A percentile compares a stretch with the other conserved stretches of the same genome.
Evolutionary conservation across 1,284 basidiomycete species (phyloP).

Genomic region (Cutaneotrichosporon cyanovorans): DNA sequence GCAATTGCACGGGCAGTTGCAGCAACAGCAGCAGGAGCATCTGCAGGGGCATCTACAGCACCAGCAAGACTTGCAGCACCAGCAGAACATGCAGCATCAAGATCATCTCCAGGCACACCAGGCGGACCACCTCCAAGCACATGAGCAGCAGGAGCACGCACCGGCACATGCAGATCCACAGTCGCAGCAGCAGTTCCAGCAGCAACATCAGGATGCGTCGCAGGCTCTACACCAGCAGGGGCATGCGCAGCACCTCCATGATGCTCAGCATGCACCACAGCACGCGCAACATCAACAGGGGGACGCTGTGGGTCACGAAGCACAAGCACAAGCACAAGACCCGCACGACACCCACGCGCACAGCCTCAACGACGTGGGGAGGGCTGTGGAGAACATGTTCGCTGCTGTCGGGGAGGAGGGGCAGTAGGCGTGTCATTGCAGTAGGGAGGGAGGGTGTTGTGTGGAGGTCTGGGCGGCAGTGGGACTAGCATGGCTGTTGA

Average conservation of each 20-base stretch:
- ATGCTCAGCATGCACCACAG: too few relatives aligned
- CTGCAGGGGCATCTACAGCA: not conserved
- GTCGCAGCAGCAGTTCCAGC: too few relatives aligned
- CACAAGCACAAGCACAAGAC: not conserved
- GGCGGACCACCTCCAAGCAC: too few relatives aligned
- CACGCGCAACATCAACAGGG: too few relatives aligned
- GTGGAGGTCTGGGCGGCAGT: not conserved
- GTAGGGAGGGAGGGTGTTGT: not conserved
- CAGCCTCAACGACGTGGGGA: constrained; percentile 9
- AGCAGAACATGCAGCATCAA: not conserved
- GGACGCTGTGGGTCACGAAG: not conserved
- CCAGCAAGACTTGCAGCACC: not conserved
- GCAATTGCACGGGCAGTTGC: too few relatives aligned
- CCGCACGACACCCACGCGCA: constrained; percentile 5
- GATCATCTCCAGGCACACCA: not conserved
- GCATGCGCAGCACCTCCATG: too few relatives aligned
- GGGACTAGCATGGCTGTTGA: too few relatives aligned
- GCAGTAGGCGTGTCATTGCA: too few relatives aligned
- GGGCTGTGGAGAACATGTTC: constrained; percentile 17
- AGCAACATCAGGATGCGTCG: too few relatives aligned
- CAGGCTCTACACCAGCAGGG: too few relatives aligned
- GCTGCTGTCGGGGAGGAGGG: constrained; percentile 1
- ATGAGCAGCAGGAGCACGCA: too few relatives aligned
- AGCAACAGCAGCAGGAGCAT: not conserved
- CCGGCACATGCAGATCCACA: too few relatives aligned